Percentiles rank a stretch among this genome's conserved stretches.
phyloP scores from a whole-genome alignment of 192 early-diverging fungal species.

The Geranomyces variabilis region DNA sequence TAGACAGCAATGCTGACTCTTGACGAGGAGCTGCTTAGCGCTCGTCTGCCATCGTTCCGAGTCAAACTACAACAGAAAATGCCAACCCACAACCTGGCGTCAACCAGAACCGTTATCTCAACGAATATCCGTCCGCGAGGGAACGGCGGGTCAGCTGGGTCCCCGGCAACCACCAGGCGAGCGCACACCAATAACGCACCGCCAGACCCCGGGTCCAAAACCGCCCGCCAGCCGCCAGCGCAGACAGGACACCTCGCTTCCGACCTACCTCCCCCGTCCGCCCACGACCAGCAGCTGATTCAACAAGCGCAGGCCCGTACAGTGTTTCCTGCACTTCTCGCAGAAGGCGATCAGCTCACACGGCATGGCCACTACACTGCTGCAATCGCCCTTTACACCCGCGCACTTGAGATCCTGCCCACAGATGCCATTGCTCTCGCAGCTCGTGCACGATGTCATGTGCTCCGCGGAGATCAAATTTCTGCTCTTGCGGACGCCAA shows the following conservation, averaged over 20 bases:
- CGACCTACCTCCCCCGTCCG: not conserved
- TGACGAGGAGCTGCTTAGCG: too few relatives aligned
- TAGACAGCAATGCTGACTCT: too few relatives aligned
- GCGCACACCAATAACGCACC: not conserved
- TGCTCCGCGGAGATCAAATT: conserved; percentile 20
- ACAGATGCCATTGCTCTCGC: conserved; percentile 16
- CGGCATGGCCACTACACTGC: conserved; percentile 22
- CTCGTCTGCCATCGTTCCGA: too few relatives aligned
- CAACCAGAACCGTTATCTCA: conserved; percentile 1
- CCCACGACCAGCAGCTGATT: not conserved
- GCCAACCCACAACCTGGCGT: conserved; percentile 1
- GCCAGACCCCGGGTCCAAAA: not conserved
- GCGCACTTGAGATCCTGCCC: conserved; percentile 30
- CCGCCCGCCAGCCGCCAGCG: not conserved
- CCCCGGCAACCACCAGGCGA: not conserved
- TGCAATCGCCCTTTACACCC: conserved; percentile 26
- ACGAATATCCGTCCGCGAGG: not conserved
- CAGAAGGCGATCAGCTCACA: conserved; percentile 33
- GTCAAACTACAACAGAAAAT: not conserved
- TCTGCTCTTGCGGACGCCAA: conserved; percentile 28
- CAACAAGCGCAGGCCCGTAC: not conserved
- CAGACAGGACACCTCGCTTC: not conserved
- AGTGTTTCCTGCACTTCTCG: conserved; percentile 30
- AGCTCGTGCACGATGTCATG: conserved; percentile 25
- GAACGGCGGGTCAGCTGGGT: not conserved